phyloP scores from a whole-genome alignment of 1,284 basidiomycete genomes.

The Lignosus rhinocerotis region DNA sequence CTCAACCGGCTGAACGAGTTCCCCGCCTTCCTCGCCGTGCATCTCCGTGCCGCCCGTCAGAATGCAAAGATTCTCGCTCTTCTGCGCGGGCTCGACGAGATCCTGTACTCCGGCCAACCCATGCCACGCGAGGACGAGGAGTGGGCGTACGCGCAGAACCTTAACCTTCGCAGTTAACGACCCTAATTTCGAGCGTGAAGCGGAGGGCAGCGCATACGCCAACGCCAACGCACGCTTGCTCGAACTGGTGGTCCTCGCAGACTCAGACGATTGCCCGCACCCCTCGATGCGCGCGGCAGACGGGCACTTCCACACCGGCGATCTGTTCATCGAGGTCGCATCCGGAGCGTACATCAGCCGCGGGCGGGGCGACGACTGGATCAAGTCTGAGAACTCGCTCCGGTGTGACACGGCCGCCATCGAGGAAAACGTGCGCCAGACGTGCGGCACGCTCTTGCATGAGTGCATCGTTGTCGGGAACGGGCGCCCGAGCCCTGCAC shows the following conservation, averaged over 20 bases:
- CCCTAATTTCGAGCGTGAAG: constrained; percentile 32
- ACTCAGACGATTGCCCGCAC: constrained; percentile 68
- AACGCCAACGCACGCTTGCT: constrained; percentile 50
- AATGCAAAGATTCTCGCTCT: constrained; percentile 59
- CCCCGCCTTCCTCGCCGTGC: constrained; percentile 60
- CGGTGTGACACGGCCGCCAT: constrained; percentile 75
- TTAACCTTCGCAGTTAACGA: constrained; percentile 57
- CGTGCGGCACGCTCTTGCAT: constrained; percentile 52
- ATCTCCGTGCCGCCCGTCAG: constrained; percentile 57
- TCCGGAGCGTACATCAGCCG: constrained; percentile 57
- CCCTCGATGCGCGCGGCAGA: constrained; percentile 52
- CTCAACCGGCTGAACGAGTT: constrained; percentile 75
- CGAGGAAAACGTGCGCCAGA: constrained; percentile 63
- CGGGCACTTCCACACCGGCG: constrained; percentile 72
- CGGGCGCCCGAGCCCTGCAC: constrained; percentile 62
- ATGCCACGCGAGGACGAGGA: constrained; percentile 63
- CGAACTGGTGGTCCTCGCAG: constrained; percentile 62
- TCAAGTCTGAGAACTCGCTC: constrained; percentile 70
- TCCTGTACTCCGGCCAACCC: constrained; percentile 64
- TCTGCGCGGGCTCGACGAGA: constrained; percentile 55
- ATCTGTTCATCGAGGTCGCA: constrained; percentile 61
- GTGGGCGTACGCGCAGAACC: constrained; percentile 56
- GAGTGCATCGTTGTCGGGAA: constrained; percentile 67
- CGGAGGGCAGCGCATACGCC: constrained; percentile 37
- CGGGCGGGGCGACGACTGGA: constrained; percentile 76